Evolutionary conservation across 2,329 filamentous ascomycete species (phyloP), one percentile per base, ranked within the genome.

Genomic region (Colletotrichum noveboracense): DNA sequence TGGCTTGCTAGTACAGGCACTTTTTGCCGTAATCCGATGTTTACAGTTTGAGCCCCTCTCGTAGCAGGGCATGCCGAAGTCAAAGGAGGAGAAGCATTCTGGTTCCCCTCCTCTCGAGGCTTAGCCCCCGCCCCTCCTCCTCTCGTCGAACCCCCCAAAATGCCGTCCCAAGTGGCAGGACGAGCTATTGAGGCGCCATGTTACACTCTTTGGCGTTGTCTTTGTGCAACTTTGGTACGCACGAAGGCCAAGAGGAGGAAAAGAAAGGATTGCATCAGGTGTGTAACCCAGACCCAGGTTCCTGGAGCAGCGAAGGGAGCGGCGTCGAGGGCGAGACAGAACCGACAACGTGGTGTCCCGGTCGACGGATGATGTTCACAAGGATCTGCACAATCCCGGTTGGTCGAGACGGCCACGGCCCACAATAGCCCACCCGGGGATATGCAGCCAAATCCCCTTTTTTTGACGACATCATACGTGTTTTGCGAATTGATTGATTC

Each of bases 301-400:
- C 32, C 52, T 73, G 56, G 73, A 55, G 72, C 72, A n/a, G 30
- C 26, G 56, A 52, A 52, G 56, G 18, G 24, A 28, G 67, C 36
- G 56, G 26, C 26, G 56, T 34, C 14, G 56, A 28, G 62, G 21
- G 73, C 56, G 58, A 65, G 66, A 70, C 70, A 62, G 69, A 71
- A 72, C 62, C 56, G 64, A 75, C 38, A 75, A 72, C 72, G 69
- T 75, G 72, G 62, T 75, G 73, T 62, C 62, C 64, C 28, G 32
- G 64, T 73, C 62, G 70, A 38, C 69, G 66, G 73, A 73, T 73
- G 69, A 75, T 75, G 64, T 75, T 75, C 73, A 73, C 73, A 72
- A 64, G 73, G 73, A 75, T 75, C 73, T 67, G 38, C 34, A 34
- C 38, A 21, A 48, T 34, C 73, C 62, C 62, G 69, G 73, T 64